These are phyloP conservation scores for Pestalotiopsis sp. DNA, from an alignment of 2,329 filamentous ascomycete genomes.

Conservation along the genomic window DNA sequence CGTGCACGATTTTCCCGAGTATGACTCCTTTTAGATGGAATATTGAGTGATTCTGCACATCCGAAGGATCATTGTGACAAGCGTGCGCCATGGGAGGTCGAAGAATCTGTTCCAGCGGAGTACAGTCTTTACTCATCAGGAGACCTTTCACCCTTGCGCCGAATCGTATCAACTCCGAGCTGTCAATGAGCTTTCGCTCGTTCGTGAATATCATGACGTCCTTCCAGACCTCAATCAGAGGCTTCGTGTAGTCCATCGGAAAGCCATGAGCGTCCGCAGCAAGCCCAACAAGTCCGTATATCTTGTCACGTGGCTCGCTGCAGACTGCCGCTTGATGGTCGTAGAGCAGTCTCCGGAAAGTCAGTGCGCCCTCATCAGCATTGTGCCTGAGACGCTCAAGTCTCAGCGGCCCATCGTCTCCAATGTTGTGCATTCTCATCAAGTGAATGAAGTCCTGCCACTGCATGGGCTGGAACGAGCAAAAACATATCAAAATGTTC, in stretches of 20 bases:
- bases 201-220: constrained; percentile 30
- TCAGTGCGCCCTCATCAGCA: constrained; percentile 18
- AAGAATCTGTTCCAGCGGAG: constrained; percentile 11
- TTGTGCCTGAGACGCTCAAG: constrained; percentile 21
- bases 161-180: constrained; percentile 12
- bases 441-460: constrained; percentile 24
- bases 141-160: constrained; percentile 15
- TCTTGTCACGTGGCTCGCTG: constrained; percentile 31
- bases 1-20: constrained; percentile 12
- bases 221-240: constrained; percentile 28
- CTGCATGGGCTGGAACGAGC: constrained; percentile 9
- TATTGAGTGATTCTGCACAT: background rate
- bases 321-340: constrained; percentile 27
- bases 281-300: constrained; percentile 33
- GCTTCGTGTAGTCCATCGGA: constrained; percentile 31
- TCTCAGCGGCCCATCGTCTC: constrained; percentile 18
- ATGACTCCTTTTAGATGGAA: constrained; percentile 10
- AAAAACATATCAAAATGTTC: constrained; percentile 26
- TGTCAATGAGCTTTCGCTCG: background rate
- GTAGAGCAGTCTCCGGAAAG: constrained; percentile 24
- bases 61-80: background rate
- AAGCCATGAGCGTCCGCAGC: constrained; percentile 28
- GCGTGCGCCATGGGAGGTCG: constrained; percentile 4
- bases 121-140: constrained; percentile 2
- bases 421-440: constrained; percentile 16